Base-by-base conservation (phyloP, 176 grass and related monocot genomes). In the Urochloa ruziziensis region DNA sequence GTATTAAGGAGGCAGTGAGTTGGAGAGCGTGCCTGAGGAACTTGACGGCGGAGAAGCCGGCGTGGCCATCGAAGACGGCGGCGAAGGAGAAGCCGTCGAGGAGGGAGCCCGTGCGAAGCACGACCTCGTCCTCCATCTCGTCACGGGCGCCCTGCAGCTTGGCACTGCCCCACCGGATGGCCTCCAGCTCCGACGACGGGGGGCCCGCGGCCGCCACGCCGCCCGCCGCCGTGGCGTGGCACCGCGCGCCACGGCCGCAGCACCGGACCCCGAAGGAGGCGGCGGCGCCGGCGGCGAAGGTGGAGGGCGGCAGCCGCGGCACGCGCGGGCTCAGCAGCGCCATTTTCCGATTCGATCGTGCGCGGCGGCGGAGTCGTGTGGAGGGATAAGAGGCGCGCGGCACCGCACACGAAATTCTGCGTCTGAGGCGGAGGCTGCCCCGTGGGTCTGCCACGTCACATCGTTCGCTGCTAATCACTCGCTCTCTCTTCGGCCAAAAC, bases 121-220 rank as follows among this genome's bases (percentile, higher is more conserved):
- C 63, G 77, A 96, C 73, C 32, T 99, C 91, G 82, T 99, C 96
- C 93, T 99, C 93, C 93, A 94, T 99, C 89, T 99, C 96, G 14
- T 94, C 90, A 36, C 93, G 93, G 30, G 80, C 62, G 80, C 93
- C 96, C 80, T 99, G 91, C 67, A 94, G 82, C 93, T 99, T 99
- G 80, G 84, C 87, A 42, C 67, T 95, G 32, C 96, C 93, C 96
- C 91, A 99, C 28, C 89, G 89, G 56, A 99, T 83, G 64, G 80
- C 65, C 46, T 89, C 86, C 62, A 99, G 47, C 74, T 64, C 84
- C 25, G 85, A 64, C 54, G 89, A 67, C 39, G 89, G 68, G 68
- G 85, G 65, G 6, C 82, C 67, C 4, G 56, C 14, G 51, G 89
- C 83, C 10, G 92, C 89, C 61, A 91, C 62, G 86, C 86, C 80